A percentile compares a stretch with the other conserved stretches of the same genome.
Evolutionary conservation across 495 filamentous ascomycete species (phyloP).

Genomic region (Aspergillus egyptiacus): DNA sequence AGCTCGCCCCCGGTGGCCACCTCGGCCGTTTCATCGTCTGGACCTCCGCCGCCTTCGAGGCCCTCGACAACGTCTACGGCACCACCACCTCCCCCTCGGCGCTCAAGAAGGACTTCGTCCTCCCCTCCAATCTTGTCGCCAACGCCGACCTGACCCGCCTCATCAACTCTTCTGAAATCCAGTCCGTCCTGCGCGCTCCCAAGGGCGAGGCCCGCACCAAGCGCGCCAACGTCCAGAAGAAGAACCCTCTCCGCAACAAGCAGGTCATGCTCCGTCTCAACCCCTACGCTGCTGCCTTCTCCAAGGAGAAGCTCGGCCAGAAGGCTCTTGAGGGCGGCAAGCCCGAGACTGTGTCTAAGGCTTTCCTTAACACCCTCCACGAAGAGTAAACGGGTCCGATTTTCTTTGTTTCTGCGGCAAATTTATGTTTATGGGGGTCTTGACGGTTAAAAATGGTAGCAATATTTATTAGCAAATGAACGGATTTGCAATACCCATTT

Average conservation of each 20-base stretch:
- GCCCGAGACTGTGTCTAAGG: conserved; percentile 44
- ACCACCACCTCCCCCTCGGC: conserved; percentile 74
- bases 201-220: conserved; percentile 88
- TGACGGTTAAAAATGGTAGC: conserved; percentile 18
- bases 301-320: conserved; percentile 73
- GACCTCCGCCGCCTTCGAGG: conserved; percentile 93
- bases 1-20: conserved; percentile 97
- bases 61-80: conserved; percentile 94
- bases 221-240: conserved; percentile 90
- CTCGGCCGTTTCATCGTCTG: conserved; percentile 98
- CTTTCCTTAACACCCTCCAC: conserved; percentile 47
- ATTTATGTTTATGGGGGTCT: conserved; percentile 5
- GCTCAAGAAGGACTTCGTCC: conserved; percentile 97
- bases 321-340: conserved; percentile 50
- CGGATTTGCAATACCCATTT: conserved; percentile 23
- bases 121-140: conserved; percentile 79
- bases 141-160: conserved; percentile 92
- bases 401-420: conserved; percentile 16
- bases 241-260: conserved; percentile 98
- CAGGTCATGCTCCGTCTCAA: conserved; percentile 95
- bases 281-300: conserved; percentile 86
- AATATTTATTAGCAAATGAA: conserved; percentile 19
- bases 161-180: conserved; percentile 98
- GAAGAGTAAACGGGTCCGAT: conserved; percentile 45
- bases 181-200: conserved; percentile 82